Conservation (phyloP, 2,329 filamentous ascomycete species). For the Botrytis squamosa region DNA sequence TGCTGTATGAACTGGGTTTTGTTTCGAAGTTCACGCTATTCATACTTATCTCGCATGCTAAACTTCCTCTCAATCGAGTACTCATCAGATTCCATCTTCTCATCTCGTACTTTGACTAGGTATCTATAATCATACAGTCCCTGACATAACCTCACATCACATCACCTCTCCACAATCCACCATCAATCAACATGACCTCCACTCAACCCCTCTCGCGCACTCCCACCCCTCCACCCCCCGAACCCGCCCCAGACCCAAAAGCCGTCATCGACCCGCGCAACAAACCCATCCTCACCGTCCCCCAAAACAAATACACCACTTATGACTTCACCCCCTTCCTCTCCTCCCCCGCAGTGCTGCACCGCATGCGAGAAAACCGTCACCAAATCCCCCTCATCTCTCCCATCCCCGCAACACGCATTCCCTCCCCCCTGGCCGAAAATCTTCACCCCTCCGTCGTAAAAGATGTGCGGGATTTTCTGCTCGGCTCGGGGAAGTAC, state of each 20-base stretch:
- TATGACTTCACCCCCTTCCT: constrained; percentile 29
- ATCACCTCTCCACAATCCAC: not conserved
- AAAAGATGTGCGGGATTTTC: constrained; percentile 18
- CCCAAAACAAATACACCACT: constrained; percentile 12
- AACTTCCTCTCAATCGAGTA: not conserved
- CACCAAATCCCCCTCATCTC: constrained; percentile 24
- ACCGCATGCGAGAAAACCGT: not conserved
- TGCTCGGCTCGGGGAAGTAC: constrained; percentile 2
- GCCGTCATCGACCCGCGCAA: not conserved
- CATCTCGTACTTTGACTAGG: not conserved
- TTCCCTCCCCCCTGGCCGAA: constrained; percentile 29
- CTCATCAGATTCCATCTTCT: not conserved
- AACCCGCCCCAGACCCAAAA: not conserved
- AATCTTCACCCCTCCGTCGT: constrained; percentile 28
- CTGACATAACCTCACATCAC: not conserved
- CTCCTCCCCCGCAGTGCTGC: constrained; percentile 23
- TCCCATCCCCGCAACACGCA: constrained; percentile 26
- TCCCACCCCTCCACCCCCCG: not conserved
- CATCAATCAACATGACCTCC: too few species aligned
- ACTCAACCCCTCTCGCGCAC: not conserved
- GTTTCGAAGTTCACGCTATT: not conserved
- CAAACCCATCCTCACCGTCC: not conserved
- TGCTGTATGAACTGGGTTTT: not conserved
- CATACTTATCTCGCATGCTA: not conserved
- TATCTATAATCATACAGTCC: not conserved